Base-by-base conservation (phyloP, 345 rosid species). In the Bruguiera parviflora region DNA sequence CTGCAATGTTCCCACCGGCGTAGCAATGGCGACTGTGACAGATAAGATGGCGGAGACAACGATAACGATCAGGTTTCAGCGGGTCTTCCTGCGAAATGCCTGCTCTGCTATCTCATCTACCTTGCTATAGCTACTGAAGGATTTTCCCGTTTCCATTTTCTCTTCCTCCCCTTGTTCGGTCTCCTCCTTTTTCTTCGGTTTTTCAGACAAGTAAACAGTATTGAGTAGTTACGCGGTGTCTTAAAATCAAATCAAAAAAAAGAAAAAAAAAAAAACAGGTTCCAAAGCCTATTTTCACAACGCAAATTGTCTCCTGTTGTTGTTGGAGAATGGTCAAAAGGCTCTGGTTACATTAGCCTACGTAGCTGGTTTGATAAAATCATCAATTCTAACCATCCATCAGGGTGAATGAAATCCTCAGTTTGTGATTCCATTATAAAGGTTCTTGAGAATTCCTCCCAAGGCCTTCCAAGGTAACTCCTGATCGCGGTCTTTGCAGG, bases 391-490 rank as follows among this genome's bases (percentile, higher is more conserved):
- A 84, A 19, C 88, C 88, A 94, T 9, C 98, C 98, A 9, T 79
- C 86, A 19, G 95, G 97, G 28, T 89, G 80, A 4, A 94, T 87
- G 3, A 88, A 68, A 72, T 85, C 90, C 32, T 55, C 91, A 46
- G 91, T 84, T 5, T 62, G 63, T 8, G 98, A 79, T 65, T 94
- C 96, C 90, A 94, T 91, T 53, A 94, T 58, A 28, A 91, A 37
- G 5, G 88, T 88, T 72, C 96, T 83, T 5, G 97, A 88, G 70
- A 72, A 82, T 21, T 71, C 78, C 71, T 88, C 89, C 87, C 88
- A 89, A 2, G 98, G 96, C 73, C 97, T 61, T 9, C 95, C 97
- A 0, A 94, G 86, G 81, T 88, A 94, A 71, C 82, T 91, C 77
- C 71, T 83, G 71, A 84, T 39, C 21, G 67, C 49, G 6, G 49